These are phyloP conservation scores for Cercis canadensis DNA, from an alignment of 306 rosid species.

Conservation along the genomic window DNA sequence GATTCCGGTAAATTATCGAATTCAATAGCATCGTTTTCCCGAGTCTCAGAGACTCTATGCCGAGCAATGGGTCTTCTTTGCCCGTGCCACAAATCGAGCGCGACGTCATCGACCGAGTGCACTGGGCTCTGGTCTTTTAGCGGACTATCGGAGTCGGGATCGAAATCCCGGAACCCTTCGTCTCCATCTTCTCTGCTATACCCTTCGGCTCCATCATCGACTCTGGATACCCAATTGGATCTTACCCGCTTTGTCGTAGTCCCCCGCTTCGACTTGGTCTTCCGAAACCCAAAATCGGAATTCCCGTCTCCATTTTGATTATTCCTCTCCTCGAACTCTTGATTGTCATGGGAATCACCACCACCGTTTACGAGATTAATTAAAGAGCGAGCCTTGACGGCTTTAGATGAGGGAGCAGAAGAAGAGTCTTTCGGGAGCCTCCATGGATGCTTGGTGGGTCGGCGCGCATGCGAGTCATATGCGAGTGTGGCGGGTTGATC, in stretches of 20 bases:
- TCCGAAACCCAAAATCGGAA: slow-evolving; percentile 48
- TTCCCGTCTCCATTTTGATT: slow-evolving; percentile 40
- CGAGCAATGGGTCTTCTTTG: slow-evolving; percentile 31
- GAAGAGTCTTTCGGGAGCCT: slow-evolving; percentile 45
- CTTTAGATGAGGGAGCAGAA: slow-evolving; percentile 28
- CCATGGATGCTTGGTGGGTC: slow-evolving; percentile 52
- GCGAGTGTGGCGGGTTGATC: slow-evolving; percentile 52
- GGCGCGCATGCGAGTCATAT: slow-evolving; percentile 54
- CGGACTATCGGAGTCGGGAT: slow-evolving; percentile 50
- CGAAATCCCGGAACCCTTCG: slow-evolving; percentile 51
- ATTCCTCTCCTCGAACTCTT: slow-evolving; percentile 36
- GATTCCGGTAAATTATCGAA: slow-evolving; percentile 44
- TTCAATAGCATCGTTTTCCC: slow-evolving; percentile 47
- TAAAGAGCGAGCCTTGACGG: slow-evolving; percentile 55
- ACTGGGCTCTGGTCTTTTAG: slow-evolving; percentile 45
- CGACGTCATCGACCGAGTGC: slow-evolving; percentile 50
- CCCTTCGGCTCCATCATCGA: slow-evolving; percentile 36
- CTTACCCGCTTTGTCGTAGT: slow-evolving; percentile 58
- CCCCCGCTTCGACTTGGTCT: slow-evolving; percentile 57
- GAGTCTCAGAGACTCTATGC: slow-evolving; percentile 46
- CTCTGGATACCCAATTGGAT: slow-evolving; percentile 43
- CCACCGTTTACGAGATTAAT: slow-evolving; percentile 58
- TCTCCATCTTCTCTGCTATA: slow-evolving; percentile 45
- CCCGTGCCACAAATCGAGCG: slow-evolving; percentile 46
- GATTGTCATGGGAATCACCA: slow-evolving; percentile 34